phyloP scores from a whole-genome alignment of 257 asterid species.

The Nicotiana attenuata region DNA sequence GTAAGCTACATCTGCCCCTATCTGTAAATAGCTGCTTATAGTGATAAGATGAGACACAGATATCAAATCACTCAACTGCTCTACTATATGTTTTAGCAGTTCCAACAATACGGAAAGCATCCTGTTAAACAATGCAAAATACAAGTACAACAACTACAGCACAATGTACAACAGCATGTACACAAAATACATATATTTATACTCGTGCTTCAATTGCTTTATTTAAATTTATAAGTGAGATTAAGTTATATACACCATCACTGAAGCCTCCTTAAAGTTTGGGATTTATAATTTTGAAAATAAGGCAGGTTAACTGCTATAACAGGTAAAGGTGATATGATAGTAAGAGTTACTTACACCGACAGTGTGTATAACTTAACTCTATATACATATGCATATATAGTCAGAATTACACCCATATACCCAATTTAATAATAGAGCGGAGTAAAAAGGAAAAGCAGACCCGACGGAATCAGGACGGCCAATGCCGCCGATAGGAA shows the following conservation, averaged over 20 bases:
- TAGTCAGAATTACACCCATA: not conserved
- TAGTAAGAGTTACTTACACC: not conserved
- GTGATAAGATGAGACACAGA: not conserved
- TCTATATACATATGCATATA: not conserved
- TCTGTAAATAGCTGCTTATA: not conserved
- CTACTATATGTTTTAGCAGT: not conserved
- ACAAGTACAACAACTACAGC: not conserved
- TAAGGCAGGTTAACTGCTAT: not conserved
- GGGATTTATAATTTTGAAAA: no score
- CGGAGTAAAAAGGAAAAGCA: not conserved
- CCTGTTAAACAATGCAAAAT: no score
- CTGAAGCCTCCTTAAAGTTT: no score
- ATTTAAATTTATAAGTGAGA: not conserved
- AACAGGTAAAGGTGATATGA: no score
- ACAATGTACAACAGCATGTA: not conserved
- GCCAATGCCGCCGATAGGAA: constrained; percentile 92
- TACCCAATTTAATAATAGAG: not conserved
- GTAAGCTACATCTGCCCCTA: no score
- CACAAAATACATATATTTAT: no score
- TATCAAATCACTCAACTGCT: not conserved
- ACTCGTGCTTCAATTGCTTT: not conserved
- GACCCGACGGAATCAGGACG: constrained; percentile 94
- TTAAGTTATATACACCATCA: no score
- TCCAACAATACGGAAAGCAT: not conserved
- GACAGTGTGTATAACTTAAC: no score